A percentile compares a stretch with the other conserved stretches of the same genome.
Evolutionary conservation across 345 rosid species (phyloP).

Genomic region (Tarenaya hassleriana): DNA sequence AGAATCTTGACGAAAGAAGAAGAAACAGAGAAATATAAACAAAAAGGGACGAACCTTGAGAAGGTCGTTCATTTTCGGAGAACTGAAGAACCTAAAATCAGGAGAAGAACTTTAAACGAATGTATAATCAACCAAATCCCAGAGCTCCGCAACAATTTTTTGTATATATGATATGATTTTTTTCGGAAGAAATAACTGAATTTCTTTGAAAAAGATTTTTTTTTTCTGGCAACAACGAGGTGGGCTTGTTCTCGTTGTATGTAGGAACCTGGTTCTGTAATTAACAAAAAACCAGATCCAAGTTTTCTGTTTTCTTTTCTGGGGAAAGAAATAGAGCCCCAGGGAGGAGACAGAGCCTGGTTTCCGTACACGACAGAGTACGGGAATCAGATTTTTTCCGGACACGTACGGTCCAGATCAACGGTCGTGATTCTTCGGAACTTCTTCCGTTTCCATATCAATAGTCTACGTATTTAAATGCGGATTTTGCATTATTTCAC

Average conservation of each 20-base stretch:
- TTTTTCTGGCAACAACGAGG: no score
- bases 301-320: constrained; percentile 12
- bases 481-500: no score
- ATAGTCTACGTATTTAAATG: no score
- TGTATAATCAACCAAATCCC: constrained; percentile 21
- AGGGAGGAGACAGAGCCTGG: constrained; percentile 9
- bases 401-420: constrained; percentile 7
- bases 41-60: constrained; percentile 40
- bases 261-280: constrained; percentile 24
- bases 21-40: constrained; percentile 5
- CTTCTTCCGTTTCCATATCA: no score
- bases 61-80: constrained; percentile 73
- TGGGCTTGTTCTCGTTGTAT: not conserved
- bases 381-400: constrained; percentile 7
- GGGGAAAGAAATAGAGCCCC: constrained; percentile 2
- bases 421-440: constrained; percentile 2
- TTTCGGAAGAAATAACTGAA: not conserved
- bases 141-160: no score
- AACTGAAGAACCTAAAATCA: constrained; percentile 18
- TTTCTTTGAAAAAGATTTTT: not conserved
- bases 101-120: constrained; percentile 25
- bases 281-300: constrained; percentile 23
- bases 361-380: constrained; percentile 21
- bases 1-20: constrained; percentile 9
- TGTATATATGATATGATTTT: no score